These are phyloP conservation scores for Trichophyton equinum DNA, from an alignment of 2,329 filamentous ascomycete genomes.

Conservation along the genomic window DNA sequence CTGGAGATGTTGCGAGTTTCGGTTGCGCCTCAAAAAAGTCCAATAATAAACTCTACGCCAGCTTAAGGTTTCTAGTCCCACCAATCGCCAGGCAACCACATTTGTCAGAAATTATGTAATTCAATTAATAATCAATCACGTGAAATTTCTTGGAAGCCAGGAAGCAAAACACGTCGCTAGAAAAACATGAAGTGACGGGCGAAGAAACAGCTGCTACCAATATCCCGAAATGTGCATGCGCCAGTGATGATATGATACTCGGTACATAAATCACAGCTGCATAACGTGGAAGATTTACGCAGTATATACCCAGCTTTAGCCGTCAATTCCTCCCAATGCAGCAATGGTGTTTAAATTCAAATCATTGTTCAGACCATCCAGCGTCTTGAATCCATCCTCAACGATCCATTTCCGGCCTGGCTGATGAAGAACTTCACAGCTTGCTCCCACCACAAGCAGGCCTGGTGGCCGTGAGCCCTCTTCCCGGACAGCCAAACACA, in stretches of 20 bases:
- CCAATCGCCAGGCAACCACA: not conserved
- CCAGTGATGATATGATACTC: not conserved
- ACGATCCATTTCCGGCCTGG: constrained; percentile 61
- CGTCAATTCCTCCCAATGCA: not conserved
- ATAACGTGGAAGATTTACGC: not conserved
- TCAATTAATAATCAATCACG: not conserved
- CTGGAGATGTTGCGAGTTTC: not conserved
- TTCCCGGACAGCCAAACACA: constrained; percentile 71
- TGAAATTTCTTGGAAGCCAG: not conserved
- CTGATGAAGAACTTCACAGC: constrained; percentile 65
- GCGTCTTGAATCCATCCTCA: constrained; percentile 70
- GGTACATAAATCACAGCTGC: not conserved
- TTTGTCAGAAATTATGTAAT: not conserved
- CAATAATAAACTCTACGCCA: not conserved
- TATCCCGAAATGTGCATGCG: not conserved
- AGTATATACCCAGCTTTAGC: not conserved
- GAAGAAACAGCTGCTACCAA: not conserved
- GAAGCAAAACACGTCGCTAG: too few species aligned
- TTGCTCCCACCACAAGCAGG: constrained; percentile 68
- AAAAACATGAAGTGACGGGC: not conserved
- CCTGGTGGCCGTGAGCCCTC: constrained; percentile 85
- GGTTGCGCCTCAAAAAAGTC: not conserved
- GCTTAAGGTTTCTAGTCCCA: not conserved
- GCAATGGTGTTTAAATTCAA: constrained; percentile 13
- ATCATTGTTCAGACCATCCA: constrained; percentile 42